Base-by-base conservation (phyloP, 164 flowering plant species). In the Vitis rupestris region DNA sequence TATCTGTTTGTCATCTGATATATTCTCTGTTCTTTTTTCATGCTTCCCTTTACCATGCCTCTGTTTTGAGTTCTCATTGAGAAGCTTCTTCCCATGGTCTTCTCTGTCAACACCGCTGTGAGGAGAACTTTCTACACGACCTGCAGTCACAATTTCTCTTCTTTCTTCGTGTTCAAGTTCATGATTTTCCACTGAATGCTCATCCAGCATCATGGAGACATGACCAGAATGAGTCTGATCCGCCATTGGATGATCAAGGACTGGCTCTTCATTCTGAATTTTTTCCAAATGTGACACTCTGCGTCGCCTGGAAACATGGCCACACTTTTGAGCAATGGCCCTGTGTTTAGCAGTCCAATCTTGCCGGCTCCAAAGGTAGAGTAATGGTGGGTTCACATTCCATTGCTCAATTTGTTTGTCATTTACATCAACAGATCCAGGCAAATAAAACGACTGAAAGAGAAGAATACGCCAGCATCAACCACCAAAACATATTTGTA, bases 301-400 rank as follows among this genome's bases (percentile, higher is more conserved):
- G 13, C 16, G 66, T 49, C 23, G 56, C 44, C 47, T 69, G 14
- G 72, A 60, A 27, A 81, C 7, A 69, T 90, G 95, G 9, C 84
- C 86, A 59, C 80, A 84, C 77, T 81, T 73, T 64, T 70, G 56
- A 69, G 96, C 98, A 60, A 92, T 84, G 11, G 61, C 76, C 70
- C 55, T 87, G 81, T 90, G 88, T 65, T 65, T 79, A 1, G 74
- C 64, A 29, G 87, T 81, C 88, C 89, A 93, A 74, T 89, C 96
- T 44, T 56, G 79, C 16, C 84, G 90, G 71, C 99, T 95, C 98
- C 98, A 95, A 11, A 95, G 88, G 78, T 80, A 90, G 44, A 93
- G 92, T 8, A 75, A 75, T 14, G 97, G 95, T 44, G 95, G 72
- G 27, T 23, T 81, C 12, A 63, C 4, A 65, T 95, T 95, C 97